Percentiles rank a stretch among this genome's conserved stretches.
Evolutionary conservation across 2,329 filamentous ascomycete genomes (phyloP).

Genomic region (Fusarium phyllophilum): DNA sequence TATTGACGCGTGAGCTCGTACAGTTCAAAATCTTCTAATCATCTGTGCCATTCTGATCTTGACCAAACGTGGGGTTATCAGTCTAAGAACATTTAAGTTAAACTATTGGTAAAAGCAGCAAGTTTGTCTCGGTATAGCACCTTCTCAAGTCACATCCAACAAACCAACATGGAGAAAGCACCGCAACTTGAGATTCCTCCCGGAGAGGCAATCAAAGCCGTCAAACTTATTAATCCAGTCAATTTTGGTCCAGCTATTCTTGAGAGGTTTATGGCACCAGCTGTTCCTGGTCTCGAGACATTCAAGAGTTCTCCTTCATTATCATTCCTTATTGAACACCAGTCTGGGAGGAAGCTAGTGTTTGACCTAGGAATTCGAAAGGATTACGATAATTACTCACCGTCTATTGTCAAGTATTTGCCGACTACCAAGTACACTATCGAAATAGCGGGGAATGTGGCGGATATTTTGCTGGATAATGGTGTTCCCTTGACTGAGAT

Average conservation of each 20-base stretch:
- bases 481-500: conserved; percentile 7
- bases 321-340: conserved; percentile 46
- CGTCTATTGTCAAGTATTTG: conserved; percentile 39
- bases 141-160: background rate
- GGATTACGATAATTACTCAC: conserved; percentile 44
- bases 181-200: conserved; percentile 7
- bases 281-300: conserved; percentile 48
- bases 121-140: background rate
- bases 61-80: background rate
- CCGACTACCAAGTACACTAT: conserved; percentile 44
- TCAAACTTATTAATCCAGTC: conserved; percentile 52
- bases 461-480: conserved; percentile 30
- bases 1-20: background rate
- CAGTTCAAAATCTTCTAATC: background rate
- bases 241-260: conserved; percentile 54
- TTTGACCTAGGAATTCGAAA: conserved; percentile 48
- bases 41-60: background rate
- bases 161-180: background rate
- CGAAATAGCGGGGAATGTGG: conserved; percentile 40
- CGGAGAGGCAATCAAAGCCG: conserved; percentile 23
- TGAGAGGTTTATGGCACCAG: conserved; percentile 52
- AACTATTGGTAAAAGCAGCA: background rate
- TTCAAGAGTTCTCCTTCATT: conserved; percentile 45
- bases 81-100: background rate
- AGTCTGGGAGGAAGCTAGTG: conserved; percentile 43